Conservation (phyloP, 2,329 filamentous ascomycete genomes). For the Nemania sp. region DNA sequence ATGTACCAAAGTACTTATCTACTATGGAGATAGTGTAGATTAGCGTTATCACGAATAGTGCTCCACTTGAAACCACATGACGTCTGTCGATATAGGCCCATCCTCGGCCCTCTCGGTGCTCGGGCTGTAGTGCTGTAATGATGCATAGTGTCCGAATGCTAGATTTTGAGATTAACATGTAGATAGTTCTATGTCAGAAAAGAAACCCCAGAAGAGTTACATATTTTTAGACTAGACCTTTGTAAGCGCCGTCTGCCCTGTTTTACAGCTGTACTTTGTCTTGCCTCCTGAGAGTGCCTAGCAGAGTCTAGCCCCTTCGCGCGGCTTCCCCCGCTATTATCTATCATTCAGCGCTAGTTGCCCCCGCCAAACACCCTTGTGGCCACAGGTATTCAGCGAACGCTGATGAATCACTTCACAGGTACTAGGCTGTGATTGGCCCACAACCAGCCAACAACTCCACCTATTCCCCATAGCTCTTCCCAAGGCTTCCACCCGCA, state of each 20-base stretch:
- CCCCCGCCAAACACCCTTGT: constrained; percentile 25
- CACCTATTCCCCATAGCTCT: constrained; percentile 42
- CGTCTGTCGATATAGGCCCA: constrained; percentile 32
- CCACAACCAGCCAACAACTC: not conserved
- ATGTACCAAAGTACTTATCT: no score
- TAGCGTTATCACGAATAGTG: constrained; percentile 31
- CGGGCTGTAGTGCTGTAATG: not conserved
- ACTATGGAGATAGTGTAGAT: not conserved
- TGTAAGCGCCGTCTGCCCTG: not conserved
- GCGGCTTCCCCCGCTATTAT: constrained; percentile 46
- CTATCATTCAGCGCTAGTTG: constrained; percentile 34
- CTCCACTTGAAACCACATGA: constrained; percentile 37
- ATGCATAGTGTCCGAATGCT: not conserved
- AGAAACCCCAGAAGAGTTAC: not conserved
- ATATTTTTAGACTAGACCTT: not conserved
- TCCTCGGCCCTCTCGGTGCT: constrained; percentile 15
- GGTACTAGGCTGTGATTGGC: constrained; percentile 42
- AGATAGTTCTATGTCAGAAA: not conserved
- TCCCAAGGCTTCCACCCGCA: constrained; percentile 51
- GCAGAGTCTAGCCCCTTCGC: constrained; percentile 47
- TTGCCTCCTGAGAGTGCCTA: constrained; percentile 4
- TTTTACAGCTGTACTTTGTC: not conserved
- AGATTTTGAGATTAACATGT: not conserved
- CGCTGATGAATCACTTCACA: constrained; percentile 48
- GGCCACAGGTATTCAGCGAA: constrained; percentile 12